Evolutionary conservation across 306 rosid genomes (phyloP).

Genomic region (Cicer judaicum): DNA sequence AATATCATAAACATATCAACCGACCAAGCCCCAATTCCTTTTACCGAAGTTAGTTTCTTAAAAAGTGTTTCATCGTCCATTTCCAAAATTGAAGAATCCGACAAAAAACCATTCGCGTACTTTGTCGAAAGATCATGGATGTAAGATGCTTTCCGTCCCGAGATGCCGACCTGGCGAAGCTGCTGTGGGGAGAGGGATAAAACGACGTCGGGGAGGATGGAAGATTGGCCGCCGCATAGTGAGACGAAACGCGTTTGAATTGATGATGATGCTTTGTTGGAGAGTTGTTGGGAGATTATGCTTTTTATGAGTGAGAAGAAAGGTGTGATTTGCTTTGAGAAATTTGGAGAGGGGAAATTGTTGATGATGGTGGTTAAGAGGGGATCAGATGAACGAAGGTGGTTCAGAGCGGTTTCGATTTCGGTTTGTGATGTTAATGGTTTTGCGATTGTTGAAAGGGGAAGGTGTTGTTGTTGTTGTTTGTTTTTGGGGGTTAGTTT

Average conservation of each 20-base stretch:
- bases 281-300: slow-evolving; percentile 81
- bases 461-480: neutral
- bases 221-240: slow-evolving; percentile 65
- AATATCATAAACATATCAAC: slow-evolving; percentile 93
- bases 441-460: slow-evolving; percentile 14
- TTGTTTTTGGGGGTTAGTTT: slow-evolving; percentile 28
- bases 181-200: slow-evolving; percentile 51
- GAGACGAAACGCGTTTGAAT: slow-evolving; percentile 67
- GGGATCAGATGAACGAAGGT: slow-evolving; percentile 65
- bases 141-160: slow-evolving; percentile 73
- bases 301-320: slow-evolving; percentile 64
- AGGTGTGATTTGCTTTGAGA: slow-evolving; percentile 44
- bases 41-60: slow-evolving; percentile 58
- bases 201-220: slow-evolving; percentile 54
- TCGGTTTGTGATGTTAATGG: slow-evolving; percentile 52
- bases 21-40: slow-evolving; percentile 87
- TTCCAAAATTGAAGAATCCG: slow-evolving; percentile 61
- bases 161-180: slow-evolving; percentile 68
- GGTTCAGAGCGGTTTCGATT: slow-evolving; percentile 60
- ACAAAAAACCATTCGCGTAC: slow-evolving; percentile 55
- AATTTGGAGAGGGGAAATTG: slow-evolving; percentile 51
- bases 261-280: slow-evolving; percentile 63
- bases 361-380: slow-evolving; percentile 53
- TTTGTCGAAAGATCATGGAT: slow-evolving; percentile 69
- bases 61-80: slow-evolving; percentile 72